Evolutionary conservation across 2,329 filamentous ascomycete species (phyloP), one percentile per base, ranked within the genome.

Genomic region (Trichoderma afroharzianum): DNA sequence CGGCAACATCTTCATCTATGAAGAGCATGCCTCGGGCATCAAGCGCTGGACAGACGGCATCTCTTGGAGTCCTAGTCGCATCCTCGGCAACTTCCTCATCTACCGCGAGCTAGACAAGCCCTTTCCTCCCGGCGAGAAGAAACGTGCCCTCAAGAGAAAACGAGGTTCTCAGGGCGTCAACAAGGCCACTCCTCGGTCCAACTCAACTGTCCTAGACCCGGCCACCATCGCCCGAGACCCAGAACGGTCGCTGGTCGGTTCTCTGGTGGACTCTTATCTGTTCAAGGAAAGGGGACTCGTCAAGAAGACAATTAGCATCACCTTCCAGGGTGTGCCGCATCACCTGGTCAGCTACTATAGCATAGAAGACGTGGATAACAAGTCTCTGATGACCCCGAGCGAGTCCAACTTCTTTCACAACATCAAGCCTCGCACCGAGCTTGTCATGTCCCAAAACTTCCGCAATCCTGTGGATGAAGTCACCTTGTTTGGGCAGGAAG

Each of bases 21-120:
- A 97, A 78, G 94, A 97, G 80, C 91, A 93, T 73, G 91, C 93
- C 0, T 97, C 94, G 0, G 94, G 94, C 6, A 97, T 97, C 82
- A 97, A 97, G 83, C 88, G 95, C 70, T 98, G 95, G 95, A 97
- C 94, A 0, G 95, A 98, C 76, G 94, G 95, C 15, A 89, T 95
- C 12, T 91, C 92, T 7, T 98, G 95, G 95, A 97, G 93, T 76
- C 95, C 95, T 0, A 97, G 91, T 80, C 91, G 92, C 18, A 95
- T 97, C 62, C 85, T 95, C 62, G 92, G 91, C 72, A 96, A 96
- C 79, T 97, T 94, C 76, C 86, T 97, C 57, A 88, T 97, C 75
- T 97, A 97, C 78, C 90, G 94, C 33, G 93, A 97, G 79, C 86
- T 97, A 57, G 88, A 92, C 74, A 90, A 91, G 76, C 90, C 91